Base-by-base conservation (phyloP, 306 rosid genomes). In the Corylus heterophylla region DNA sequence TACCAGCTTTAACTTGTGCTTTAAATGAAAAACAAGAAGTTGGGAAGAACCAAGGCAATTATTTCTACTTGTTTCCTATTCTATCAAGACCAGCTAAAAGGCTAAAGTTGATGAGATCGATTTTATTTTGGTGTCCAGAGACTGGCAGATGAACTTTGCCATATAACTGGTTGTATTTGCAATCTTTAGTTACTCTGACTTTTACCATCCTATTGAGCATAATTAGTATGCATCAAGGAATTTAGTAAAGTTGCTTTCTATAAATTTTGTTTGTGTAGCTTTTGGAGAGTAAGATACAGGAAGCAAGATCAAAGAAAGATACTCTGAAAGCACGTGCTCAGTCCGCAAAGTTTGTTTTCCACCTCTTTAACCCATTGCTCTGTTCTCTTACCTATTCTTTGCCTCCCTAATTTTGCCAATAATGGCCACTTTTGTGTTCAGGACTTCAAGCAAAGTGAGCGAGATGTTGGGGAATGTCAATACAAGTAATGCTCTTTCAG, bases 401-500 rank as follows among this genome's bases (percentile, higher is more conserved):
- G 51, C 7, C 13, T 16, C 13, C 51, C 35, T 76, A 35, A 11
- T 63, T 66, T 55, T 50, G 76, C 77, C 83, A 56, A 47, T 86
- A 70, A 83, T 87, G 63, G 69, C 20, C 74, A 67, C 69, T 80
- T 45, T 84, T 56, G 54, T 76, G 49, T 84, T 83, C 78, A 94
- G 98, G 93, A 94, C 98, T 78, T 85, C 97, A 81, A 92, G 92
- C 69, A 94, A 92, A 88, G 97, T 94, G 81, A 89, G 82, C 84
- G 97, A 94, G 83, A 85, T 92, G 93, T 77, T 94, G 82, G 97
- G 98, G 78, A 92, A 92, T 82, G 97, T 94, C 76, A 92, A 92
- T 81, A 91, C 98, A 74, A 92, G 98, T 77, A 89, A 93, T 81
- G 94, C 97, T 80, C 94, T 94, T 82, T 92, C 98, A 16, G 97